These are phyloP conservation scores for Tulasnella calospora DNA, from an alignment of 768 basidiomycete genomes.

Conservation along the genomic window DNA sequence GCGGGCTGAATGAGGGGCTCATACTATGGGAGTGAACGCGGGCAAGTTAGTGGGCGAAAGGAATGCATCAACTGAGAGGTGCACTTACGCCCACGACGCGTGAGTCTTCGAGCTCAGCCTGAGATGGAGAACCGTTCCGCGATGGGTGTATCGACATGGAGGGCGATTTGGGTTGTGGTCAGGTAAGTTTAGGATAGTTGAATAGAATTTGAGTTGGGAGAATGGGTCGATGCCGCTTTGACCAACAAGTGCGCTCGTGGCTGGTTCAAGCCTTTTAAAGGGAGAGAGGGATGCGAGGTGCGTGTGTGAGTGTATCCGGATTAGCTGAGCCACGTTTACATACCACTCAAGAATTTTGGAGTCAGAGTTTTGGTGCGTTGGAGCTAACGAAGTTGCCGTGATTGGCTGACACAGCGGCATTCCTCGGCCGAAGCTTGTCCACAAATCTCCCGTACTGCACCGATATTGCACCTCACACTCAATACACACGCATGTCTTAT, in stretches of 20 bases:
- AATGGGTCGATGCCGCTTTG: not conserved
- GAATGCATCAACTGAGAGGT: no score
- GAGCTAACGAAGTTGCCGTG: not conserved
- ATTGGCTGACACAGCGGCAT: not conserved
- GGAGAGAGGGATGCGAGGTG: not conserved
- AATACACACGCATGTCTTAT: not conserved
- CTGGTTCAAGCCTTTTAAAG: not conserved
- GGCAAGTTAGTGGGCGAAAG: not conserved
- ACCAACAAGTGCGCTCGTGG: not conserved
- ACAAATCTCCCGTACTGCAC: not conserved
- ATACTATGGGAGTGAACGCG: slow-evolving; percentile 49
- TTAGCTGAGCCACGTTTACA: slow-evolving; percentile 5
- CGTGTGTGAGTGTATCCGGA: not conserved
- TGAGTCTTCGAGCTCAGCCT: slow-evolving; percentile 17
- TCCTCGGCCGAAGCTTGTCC: slow-evolving; percentile 11
- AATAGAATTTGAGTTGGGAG: not conserved
- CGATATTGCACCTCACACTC: not conserved
- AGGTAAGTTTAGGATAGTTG: not conserved
- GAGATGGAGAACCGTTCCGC: not conserved
- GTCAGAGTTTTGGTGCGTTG: not conserved
- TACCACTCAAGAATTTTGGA: not conserved
- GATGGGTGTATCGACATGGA: not conserved
- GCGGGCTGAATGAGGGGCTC: slow-evolving; percentile 95
- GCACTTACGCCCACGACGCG: slow-evolving; percentile 19
- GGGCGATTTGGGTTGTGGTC: not conserved